Evolutionary conservation across 352 stramenopile species (phyloP), one percentile per base, ranked within the genome.

Genomic region (Pythium oligandrum): DNA sequence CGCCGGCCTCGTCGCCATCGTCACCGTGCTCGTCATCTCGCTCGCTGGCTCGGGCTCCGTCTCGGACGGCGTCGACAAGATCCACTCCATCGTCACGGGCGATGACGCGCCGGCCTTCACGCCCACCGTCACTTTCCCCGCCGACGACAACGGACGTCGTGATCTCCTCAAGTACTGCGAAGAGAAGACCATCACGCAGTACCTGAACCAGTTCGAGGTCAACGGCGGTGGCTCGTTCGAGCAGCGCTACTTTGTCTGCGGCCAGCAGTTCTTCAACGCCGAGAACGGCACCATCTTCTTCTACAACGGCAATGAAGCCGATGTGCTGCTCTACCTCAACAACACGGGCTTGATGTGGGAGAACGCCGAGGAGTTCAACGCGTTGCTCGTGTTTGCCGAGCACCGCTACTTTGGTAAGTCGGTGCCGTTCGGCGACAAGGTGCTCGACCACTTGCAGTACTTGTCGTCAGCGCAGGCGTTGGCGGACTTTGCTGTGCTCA

Each of bases 401-500:
- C 78, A 88, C 51, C 75, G 83, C 0, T 93, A 88, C 66, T 90
- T 90, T 56, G 80, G 80, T 54, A 72, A 84, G 49, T 88, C 75
- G n/a, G 55, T 89, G 0, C 78, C 83, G 4, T 86, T 81, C 46
- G 62, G 62, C 17, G 63, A 81, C 39, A 66, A 70, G 3, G 66
- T 78, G 30, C 44, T 73, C 47, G 53, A 81, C n/a, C 66, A 83
- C 59, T 70, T 90, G 65, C 52, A 82, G 37, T 97, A 85, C 48
- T 64, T 95, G 8, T 87, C 79, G 4, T 85, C 81, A 0, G 76
- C 93, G 17, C 93, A 98, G 66, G 65, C 75, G 17, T 58, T 96
- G 2, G 83, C 78, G 0, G 87, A 96, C 61, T 90, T 80, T 56
- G 71, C 76, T 0, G 64, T 75, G 55, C 55, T 93, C 6, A 59